phyloP scores from a whole-genome alignment of 1,139 yeast genomes.

The Pichia sp. region DNA sequence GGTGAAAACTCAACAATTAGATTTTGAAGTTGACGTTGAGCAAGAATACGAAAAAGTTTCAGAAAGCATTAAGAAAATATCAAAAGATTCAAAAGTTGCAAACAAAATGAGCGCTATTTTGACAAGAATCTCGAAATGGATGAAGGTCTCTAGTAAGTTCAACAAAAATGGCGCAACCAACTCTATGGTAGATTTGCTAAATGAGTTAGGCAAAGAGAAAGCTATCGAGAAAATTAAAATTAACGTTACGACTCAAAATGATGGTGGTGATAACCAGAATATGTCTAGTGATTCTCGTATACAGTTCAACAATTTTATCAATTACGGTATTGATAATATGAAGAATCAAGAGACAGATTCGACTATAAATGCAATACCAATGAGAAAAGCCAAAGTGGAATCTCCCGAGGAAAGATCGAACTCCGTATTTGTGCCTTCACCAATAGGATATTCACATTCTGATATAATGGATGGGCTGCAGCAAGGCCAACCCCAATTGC shows the following conservation, averaged over 20 bases:
- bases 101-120: conserved; percentile 41
- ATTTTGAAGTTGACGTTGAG: conserved; percentile 38
- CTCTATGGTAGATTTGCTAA: conserved; percentile 41
- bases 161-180: conserved; percentile 35
- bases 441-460: conserved; percentile 19
- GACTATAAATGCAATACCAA: background rate
- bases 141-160: conserved; percentile 39
- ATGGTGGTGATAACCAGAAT: conserved; percentile 24
- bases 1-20: conserved; percentile 38
- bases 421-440: conserved; percentile 19
- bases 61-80: conserved; percentile 23
- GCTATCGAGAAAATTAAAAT: conserved; percentile 43
- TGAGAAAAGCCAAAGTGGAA: background rate
- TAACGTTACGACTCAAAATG: conserved; percentile 24
- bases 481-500: background rate
- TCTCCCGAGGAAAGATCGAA: conserved; percentile 1
- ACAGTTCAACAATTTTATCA: conserved; percentile 27
- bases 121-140: conserved; percentile 45
- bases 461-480: conserved; percentile 10
- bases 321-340: conserved; percentile 18
- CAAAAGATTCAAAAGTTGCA: conserved; percentile 38
- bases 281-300: conserved; percentile 26
- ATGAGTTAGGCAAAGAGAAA: conserved; percentile 42
- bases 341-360: background rate
- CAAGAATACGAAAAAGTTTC: conserved; percentile 35